A percentile compares a stretch with the other conserved stretches of the same genome.
Evolutionary conservation across 805 yeast genomes (phyloP).

Genomic region (Barnettozyma pratensis): DNA sequence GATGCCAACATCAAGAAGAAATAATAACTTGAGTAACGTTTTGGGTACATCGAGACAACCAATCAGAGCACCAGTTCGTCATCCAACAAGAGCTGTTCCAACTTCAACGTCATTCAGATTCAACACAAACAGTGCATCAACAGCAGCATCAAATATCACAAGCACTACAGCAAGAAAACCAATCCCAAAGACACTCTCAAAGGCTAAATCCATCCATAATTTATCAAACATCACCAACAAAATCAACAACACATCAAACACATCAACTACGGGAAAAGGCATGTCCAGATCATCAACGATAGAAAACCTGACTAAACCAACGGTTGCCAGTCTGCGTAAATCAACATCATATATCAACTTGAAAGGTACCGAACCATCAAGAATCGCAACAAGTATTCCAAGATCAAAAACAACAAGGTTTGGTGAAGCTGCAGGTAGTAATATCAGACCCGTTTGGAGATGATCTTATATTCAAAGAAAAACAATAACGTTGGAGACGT

Average conservation of each 20-base stretch:
- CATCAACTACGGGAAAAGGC: background rate
- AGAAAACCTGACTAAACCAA: slow-evolving; percentile 18
- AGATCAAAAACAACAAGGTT: slow-evolving; percentile 3
- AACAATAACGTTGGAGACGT: too few species aligned
- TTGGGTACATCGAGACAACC: background rate
- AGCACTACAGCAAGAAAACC: slow-evolving; percentile 1
- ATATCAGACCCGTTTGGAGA: slow-evolving; percentile 1
- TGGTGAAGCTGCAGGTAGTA: background rate
- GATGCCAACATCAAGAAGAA: slow-evolving; percentile 10
- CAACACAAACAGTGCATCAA: background rate
- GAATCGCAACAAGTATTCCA: slow-evolving; percentile 1
- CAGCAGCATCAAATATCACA: background rate
- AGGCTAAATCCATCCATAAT: slow-evolving; percentile 3
- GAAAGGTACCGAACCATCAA: background rate
- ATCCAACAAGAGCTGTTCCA: background rate
- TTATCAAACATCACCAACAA: slow-evolving; percentile 11
- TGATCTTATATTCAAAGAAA: background rate
- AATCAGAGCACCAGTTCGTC: slow-evolving; percentile 1
- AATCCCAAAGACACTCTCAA: background rate
- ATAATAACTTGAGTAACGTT: slow-evolving; percentile 7
- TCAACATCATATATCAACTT: slow-evolving; percentile 14
- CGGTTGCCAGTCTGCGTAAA: slow-evolving; percentile 19
- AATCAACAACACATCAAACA: background rate
- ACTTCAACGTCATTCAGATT: slow-evolving; percentile 6
- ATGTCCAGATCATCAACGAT: slow-evolving; percentile 18